Evolutionary conservation across 305 asterid species (phyloP), one percentile per base, ranked within the genome.

Genomic region (Striga hermonthica): DNA sequence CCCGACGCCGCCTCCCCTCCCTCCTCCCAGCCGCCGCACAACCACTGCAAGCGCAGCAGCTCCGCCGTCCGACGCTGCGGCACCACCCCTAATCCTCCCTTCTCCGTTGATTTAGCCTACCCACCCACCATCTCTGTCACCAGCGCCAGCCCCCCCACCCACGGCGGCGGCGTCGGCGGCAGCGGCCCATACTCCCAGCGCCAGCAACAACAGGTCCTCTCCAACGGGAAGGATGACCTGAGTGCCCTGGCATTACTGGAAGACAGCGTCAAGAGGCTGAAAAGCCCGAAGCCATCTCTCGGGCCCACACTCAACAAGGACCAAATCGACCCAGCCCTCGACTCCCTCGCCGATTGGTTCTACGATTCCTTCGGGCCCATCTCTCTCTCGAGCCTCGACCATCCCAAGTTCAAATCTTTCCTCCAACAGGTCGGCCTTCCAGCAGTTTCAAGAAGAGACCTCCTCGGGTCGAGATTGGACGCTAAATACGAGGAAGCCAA

Each of bases 151-250:
- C 63, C 75, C 44, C 55, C 69, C 31, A 65, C 74, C 67, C 41
- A 53, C 44, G 59, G 47, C 12, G 69, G 41, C 43, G 65, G 68
- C 3, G 65, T 28, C 11, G 45, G 68, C 5, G 57, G 41, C 4
- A 41, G 60, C 49, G 53, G 65, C 31, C 36, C 60, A 68, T 79
- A 77, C 49, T 64, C 77, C n/a, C 89, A 67, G 5, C 78, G 50
- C 0, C 83, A 72, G 22, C 80, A 78, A 48, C 92, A 81, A 47
- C 45, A 81, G 81, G 80, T 85, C 70, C 65, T 92, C 40, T 89
- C 97, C 6, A 97, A 97, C n/a, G 98, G 98, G 43, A 87, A 90
- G 67, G 98, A 85, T 62, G 98, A 92, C 72, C 83, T 92, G 64
- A 89, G 96, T 2, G 89, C 96, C 56, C 69, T 89, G 7, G 97